These are phyloP conservation scores for Plasmodium gallinaceum DNA, from an alignment of 169 alveolate species.

Conservation along the genomic window DNA sequence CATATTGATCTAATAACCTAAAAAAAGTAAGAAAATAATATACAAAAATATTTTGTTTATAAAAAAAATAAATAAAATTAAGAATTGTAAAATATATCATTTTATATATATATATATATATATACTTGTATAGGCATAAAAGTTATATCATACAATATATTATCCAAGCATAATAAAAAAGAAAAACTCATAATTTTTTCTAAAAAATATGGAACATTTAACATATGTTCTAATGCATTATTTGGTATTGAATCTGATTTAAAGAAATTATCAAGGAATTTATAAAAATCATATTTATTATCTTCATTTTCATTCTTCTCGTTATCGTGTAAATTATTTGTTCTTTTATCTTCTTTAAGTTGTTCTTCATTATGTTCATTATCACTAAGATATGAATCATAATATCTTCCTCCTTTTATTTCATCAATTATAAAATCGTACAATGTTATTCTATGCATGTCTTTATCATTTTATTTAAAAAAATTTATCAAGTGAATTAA, in stretches of 20 bases:
- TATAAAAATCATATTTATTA: conserved; percentile 52
- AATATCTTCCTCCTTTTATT: conserved; percentile 67
- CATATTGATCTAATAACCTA: conserved; percentile 30
- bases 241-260: conserved; percentile 66
- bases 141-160: conserved; percentile 82
- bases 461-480: conserved; percentile 31
- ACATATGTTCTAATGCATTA: conserved; percentile 80
- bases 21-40: neutral
- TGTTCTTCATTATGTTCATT: conserved; percentile 23
- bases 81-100: neutral
- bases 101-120: neutral
- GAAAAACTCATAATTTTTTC: conserved; percentile 82
- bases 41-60: neutral
- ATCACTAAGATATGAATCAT: conserved; percentile 52
- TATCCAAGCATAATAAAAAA: conserved; percentile 80
- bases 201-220: conserved; percentile 78
- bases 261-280: conserved; percentile 59
- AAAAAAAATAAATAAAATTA: neutral
- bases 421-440: conserved; percentile 75
- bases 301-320: conserved; percentile 20
- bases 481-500: neutral
- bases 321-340: neutral
- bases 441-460: conserved; percentile 68
- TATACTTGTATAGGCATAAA: conserved; percentile 83
- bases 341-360: neutral